Conservation (phyloP, 1,284 basidiomycete species). For the Leucoagaricus sp. region DNA sequence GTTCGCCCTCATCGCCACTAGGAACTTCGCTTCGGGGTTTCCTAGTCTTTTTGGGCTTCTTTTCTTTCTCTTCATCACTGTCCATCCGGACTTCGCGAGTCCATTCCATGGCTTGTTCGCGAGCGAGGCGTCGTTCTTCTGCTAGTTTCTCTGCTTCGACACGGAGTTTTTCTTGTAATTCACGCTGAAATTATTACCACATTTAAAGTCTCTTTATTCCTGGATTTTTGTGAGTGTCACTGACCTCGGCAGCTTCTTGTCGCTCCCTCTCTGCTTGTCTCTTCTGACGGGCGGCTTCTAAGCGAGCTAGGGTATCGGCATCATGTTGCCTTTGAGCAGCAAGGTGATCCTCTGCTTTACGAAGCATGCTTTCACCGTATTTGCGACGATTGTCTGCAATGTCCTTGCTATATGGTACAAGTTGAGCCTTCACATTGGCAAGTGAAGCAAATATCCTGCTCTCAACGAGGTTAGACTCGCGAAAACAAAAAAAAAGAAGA, state of each 20-base stretch:
- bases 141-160: constrained; percentile 69
- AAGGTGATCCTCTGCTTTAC: constrained; percentile 79
- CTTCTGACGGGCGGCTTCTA: constrained; percentile 72
- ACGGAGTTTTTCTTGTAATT: constrained; percentile 58
- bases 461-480: not conserved
- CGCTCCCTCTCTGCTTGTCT: constrained; percentile 68
- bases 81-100: constrained; percentile 65
- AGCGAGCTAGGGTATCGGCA: constrained; percentile 66
- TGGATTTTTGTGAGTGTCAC: constrained; percentile 24
- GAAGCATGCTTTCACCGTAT: constrained; percentile 84
- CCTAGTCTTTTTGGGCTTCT: constrained; percentile 58
- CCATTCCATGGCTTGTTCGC: constrained; percentile 83
- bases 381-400: constrained; percentile 86
- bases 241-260: constrained; percentile 60
- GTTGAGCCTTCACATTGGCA: constrained; percentile 67
- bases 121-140: constrained; percentile 69
- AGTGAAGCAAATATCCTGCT: constrained; percentile 80
- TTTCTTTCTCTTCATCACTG: constrained; percentile 76
- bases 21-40: constrained; percentile 54
- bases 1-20: constrained; percentile 61
- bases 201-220: no score
- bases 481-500: not conserved
- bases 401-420: constrained; percentile 83
- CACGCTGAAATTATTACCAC: constrained; percentile 42
- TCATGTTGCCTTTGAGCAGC: constrained; percentile 76